A percentile compares a stretch with the other conserved stretches of the same genome.
These are phyloP conservation scores for Tremella mesenterica DNA, from an alignment of 768 basidiomycete species.

Conservation along the genomic window DNA sequence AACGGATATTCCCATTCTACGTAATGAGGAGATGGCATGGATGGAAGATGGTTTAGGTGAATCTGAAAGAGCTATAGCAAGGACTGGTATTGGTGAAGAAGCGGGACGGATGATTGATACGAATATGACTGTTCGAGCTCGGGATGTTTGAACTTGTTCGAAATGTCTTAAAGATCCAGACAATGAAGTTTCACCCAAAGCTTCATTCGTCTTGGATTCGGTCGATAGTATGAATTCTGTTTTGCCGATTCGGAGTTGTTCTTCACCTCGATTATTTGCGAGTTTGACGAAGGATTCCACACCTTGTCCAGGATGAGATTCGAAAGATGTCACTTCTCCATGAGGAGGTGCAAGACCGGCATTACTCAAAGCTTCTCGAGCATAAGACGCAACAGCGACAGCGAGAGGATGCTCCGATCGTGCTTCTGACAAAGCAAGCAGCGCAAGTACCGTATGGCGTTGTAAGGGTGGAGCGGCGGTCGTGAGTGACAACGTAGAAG, in stretches of 20 bases:
- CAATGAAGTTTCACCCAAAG: slow-evolving; percentile 45
- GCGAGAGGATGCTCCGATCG: slow-evolving; percentile 95
- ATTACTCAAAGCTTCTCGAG: slow-evolving; percentile 44
- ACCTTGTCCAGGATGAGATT: slow-evolving; percentile 81
- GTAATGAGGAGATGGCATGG: slow-evolving; percentile 69
- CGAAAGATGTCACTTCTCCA: slow-evolving; percentile 63
- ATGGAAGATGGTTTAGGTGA: slow-evolving; percentile 74
- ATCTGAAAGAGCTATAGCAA: slow-evolving; percentile 80
- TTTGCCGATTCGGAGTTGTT: slow-evolving; percentile 58
- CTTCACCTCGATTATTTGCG: slow-evolving; percentile 41
- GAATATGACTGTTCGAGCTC: slow-evolving; percentile 79
- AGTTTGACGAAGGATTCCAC: slow-evolving; percentile 62
- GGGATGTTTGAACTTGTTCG: slow-evolving; percentile 59
- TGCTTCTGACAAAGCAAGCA: slow-evolving; percentile 78
- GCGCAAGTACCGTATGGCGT: slow-evolving; percentile 54
- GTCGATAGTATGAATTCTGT: slow-evolving; percentile 53
- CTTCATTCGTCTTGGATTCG: slow-evolving; percentile 17
- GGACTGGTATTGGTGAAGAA: slow-evolving; percentile 53
- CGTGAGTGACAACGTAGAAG: slow-evolving; percentile 29
- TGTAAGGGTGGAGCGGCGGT: slow-evolving; percentile 35
- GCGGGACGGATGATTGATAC: slow-evolving; percentile 56
- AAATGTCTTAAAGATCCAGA: slow-evolving; percentile 58
- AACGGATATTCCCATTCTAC: slow-evolving; percentile 84
- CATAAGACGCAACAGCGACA: slow-evolving; percentile 77
- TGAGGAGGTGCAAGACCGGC: slow-evolving; percentile 49